These are phyloP conservation scores for Tolypocladium ophioglossoides DNA, from an alignment of 2,329 filamentous ascomycete genomes.

Conservation along the genomic window DNA sequence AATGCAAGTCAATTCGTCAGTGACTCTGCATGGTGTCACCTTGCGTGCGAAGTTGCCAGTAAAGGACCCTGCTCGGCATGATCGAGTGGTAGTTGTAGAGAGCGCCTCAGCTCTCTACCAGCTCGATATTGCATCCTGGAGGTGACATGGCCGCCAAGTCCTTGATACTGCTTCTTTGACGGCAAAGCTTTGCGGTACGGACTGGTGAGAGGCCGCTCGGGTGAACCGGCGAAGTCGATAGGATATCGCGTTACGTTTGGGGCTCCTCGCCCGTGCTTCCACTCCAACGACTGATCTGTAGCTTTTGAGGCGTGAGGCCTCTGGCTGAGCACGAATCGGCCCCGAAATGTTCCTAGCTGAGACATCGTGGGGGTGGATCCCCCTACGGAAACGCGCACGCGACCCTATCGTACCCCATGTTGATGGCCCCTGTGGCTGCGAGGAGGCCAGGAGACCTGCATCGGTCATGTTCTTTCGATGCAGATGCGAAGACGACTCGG, in stretches of 20 bases:
- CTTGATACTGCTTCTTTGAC: background rate
- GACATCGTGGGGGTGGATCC: background rate
- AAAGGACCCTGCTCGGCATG: background rate
- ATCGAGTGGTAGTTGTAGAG: background rate
- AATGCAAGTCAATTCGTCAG: background rate
- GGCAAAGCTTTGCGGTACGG: background rate
- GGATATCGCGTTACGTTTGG: too few species aligned
- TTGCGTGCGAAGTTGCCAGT: background rate
- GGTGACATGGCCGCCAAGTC: too few species aligned
- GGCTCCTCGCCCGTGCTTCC: too few species aligned
- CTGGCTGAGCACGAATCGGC: too few species aligned
- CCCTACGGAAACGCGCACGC: background rate
- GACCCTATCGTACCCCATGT: background rate
- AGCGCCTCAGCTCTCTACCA: background rate
- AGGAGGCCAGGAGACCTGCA: background rate
- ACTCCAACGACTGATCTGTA: too few species aligned
- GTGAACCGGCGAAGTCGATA: background rate
- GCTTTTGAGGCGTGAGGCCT: too few species aligned
- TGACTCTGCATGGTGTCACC: background rate
- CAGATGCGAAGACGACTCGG: background rate
- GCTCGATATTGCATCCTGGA: background rate
- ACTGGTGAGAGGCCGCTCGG: background rate
- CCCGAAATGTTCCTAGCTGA: background rate
- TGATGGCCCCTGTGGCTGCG: background rate
- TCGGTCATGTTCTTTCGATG: background rate